phyloP scores from a whole-genome alignment of 2,329 filamentous ascomycete species.

The Juglanconis juglandina region DNA sequence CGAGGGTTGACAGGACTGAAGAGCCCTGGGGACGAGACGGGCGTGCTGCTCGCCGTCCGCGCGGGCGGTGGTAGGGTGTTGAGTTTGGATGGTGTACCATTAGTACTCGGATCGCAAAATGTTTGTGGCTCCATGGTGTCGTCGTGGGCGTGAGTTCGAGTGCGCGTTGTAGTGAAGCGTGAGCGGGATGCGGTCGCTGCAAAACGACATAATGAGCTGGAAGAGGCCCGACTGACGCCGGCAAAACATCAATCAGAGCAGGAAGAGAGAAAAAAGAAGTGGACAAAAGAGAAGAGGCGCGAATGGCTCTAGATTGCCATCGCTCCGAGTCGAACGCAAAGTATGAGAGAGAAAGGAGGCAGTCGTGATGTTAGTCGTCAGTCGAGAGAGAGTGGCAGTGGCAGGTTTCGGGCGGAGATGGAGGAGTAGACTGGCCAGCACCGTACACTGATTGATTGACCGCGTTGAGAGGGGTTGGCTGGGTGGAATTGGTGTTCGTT shows the following conservation, averaged over 20 bases:
- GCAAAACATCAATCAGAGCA: not conserved
- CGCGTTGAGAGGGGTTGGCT: constrained; percentile 2
- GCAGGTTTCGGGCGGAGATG: not conserved
- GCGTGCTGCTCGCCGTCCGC: constrained; percentile 53
- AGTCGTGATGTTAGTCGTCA: not conserved
- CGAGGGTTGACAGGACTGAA: constrained; percentile 52
- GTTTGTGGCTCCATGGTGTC: constrained; percentile 30
- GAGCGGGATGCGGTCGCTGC: constrained; percentile 9
- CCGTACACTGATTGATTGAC: not conserved
- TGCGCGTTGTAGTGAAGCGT: constrained; percentile 4
- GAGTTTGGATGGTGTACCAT: constrained; percentile 30
- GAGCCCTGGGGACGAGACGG: constrained; percentile 58
- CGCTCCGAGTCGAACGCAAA: not conserved
- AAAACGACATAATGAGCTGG: constrained; percentile 19
- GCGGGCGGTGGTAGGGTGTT: constrained; percentile 34
- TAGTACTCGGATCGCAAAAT: constrained; percentile 15
- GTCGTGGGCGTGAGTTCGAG: constrained; percentile 7
- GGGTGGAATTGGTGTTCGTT: constrained; percentile 1
- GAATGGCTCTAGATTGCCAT: constrained; percentile 2
- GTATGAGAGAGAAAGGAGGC: not conserved
- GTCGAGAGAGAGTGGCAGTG: not conserved
- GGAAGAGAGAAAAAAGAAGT: not conserved
- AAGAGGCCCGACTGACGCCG: constrained; percentile 10
- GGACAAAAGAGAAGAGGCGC: not conserved
- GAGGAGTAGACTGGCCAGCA: not conserved